phyloP scores from a whole-genome alignment of 2,329 filamentous ascomycete species.

The Thielaviopsis euricoi region DNA sequence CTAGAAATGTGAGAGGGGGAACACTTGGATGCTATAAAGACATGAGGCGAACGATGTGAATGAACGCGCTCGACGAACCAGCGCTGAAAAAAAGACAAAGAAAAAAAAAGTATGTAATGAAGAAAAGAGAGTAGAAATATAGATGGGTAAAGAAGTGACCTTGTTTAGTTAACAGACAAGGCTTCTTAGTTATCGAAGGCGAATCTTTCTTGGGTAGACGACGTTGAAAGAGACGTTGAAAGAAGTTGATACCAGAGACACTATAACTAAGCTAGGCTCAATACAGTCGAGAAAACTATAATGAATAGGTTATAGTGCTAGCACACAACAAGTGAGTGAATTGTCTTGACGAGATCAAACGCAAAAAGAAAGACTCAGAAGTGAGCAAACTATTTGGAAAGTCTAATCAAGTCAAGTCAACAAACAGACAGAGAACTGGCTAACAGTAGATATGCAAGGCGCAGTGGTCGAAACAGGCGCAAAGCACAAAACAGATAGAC shows the following conservation, averaged over 20 bases:
- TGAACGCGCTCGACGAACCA: not conserved
- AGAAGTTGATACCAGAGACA: conserved; percentile 20
- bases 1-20: not conserved
- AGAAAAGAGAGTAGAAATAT: not conserved
- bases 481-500: conserved; percentile 2
- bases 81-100: conserved; percentile 7
- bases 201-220: conserved; percentile 6
- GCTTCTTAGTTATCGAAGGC: not conserved
- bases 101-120: not conserved
- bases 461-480: not conserved
- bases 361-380: not conserved
- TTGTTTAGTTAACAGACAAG: not conserved
- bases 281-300: not conserved
- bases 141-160: not conserved
- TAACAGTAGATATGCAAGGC: not conserved
- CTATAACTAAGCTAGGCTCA: not conserved
- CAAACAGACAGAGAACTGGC: not conserved
- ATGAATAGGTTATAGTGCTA: not conserved
- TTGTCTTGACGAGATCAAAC: not conserved
- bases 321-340: not conserved
- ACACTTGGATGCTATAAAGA: conserved; percentile 9
- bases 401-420: not conserved
- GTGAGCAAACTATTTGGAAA: not conserved
- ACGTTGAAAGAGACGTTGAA: conserved; percentile 12
- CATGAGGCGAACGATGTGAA: conserved; percentile 1